Conservation (phyloP, 352 stramenopile species). For the Elongisporangium undulatum region DNA sequence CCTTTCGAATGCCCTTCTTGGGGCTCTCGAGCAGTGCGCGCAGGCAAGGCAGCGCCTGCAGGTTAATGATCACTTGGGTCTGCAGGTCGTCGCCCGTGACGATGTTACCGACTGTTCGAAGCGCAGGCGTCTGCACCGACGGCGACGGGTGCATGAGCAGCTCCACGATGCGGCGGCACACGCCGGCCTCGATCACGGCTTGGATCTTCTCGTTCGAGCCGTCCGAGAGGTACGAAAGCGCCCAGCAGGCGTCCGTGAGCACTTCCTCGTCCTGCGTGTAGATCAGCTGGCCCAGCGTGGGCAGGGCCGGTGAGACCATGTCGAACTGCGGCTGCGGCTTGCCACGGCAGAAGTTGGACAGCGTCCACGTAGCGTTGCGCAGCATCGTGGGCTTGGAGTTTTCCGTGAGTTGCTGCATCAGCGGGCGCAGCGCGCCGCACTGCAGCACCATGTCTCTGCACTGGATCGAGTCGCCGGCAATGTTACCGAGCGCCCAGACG, state of each 20-base stretch:
- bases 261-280: conserved; percentile 98
- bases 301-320: conserved; percentile 90
- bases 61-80: conserved; percentile 99
- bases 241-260: conserved; percentile 99
- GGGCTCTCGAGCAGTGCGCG: conserved; percentile 91
- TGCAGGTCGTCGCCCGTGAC: conserved; percentile 99
- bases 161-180: conserved; percentile 96
- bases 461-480: conserved; percentile 97
- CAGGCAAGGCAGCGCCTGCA: conserved; percentile 95
- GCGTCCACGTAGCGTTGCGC: conserved; percentile 98
- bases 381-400: conserved; percentile 97
- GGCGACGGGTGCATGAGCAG: conserved; percentile 85
- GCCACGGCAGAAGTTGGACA: conserved; percentile 98
- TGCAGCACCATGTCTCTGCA: conserved; percentile 96
- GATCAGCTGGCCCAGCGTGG: conserved; percentile 96
- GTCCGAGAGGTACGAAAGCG: conserved; percentile 97
- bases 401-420: conserved; percentile 94
- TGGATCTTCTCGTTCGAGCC: conserved; percentile 99
- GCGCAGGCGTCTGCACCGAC: conserved; percentile 79
- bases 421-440: conserved; percentile 89
- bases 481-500: conserved; percentile 99
- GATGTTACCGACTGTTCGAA: conserved; percentile 96
- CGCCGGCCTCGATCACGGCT: conserved; percentile 96
- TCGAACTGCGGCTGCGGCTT: conserved; percentile 74
- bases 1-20: conserved; percentile 99